A percentile compares a stretch with the other conserved stretches of the same genome.
phyloP scores from a whole-genome alignment of 2,329 filamentous ascomycete genomes.

The Tolypocladium ovalisporum region DNA sequence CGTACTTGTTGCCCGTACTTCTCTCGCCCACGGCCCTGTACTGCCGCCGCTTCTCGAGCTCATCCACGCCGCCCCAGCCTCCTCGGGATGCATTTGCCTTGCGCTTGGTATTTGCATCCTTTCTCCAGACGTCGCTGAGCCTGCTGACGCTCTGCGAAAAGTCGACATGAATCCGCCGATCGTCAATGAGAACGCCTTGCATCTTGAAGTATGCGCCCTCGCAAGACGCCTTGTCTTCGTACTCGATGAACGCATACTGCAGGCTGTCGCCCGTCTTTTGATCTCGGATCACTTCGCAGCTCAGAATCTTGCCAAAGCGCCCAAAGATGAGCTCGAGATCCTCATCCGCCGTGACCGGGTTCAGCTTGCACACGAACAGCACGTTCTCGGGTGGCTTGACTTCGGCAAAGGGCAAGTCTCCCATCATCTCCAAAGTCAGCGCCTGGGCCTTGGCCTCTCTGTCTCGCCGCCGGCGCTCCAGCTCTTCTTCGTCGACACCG shows the following conservation, averaged over 20 bases:
- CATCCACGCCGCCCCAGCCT: constrained; percentile 83
- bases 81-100: constrained; percentile 45
- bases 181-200: constrained; percentile 94
- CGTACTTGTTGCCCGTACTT: constrained; percentile 43
- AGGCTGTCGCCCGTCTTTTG: constrained; percentile 88
- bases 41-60: constrained; percentile 81
- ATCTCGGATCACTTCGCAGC: constrained; percentile 92
- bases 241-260: constrained; percentile 97
- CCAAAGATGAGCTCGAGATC: constrained; percentile 94
- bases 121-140: constrained; percentile 81
- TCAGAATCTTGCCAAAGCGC: constrained; percentile 88
- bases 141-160: constrained; percentile 92
- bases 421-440: constrained; percentile 93
- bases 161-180: constrained; percentile 95
- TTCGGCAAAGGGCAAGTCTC: constrained; percentile 92
- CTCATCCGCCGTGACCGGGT: constrained; percentile 89
- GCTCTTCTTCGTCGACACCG: constrained; percentile 61
- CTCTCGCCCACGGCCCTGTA: constrained; percentile 60
- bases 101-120: constrained; percentile 73
- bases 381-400: constrained; percentile 96
- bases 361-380: constrained; percentile 95
- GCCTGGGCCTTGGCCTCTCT: constrained; percentile 89
- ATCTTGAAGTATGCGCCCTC: constrained; percentile 98
- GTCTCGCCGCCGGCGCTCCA: constrained; percentile 71
- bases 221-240: constrained; percentile 82